Evolutionary conservation across 345 rosid genomes (phyloP).

Genomic region (Linum usitatissimum): DNA sequence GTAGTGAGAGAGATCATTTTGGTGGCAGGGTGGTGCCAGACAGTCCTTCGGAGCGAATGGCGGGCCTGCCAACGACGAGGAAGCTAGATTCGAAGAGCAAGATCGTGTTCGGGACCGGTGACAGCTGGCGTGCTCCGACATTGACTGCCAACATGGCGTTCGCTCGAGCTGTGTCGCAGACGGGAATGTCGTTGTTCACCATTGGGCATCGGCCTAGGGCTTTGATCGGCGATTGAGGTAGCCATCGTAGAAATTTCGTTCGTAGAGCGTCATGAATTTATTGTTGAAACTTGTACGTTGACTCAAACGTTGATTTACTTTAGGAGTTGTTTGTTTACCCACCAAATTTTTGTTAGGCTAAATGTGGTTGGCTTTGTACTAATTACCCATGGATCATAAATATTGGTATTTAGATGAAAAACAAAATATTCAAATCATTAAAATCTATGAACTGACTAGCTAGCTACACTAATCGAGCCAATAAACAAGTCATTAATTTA

Average conservation of each 20-base stretch:
- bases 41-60: slow-evolving; percentile 68
- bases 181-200: slow-evolving; percentile 71
- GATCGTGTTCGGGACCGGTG: slow-evolving; percentile 81
- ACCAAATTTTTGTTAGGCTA: background rate
- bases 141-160: slow-evolving; percentile 86
- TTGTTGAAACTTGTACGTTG: too few species aligned
- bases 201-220: slow-evolving; percentile 78
- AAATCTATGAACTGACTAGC: too few species aligned
- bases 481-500: too few species aligned
- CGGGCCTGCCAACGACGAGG: slow-evolving; percentile 68
- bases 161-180: slow-evolving; percentile 83
- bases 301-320: background rate
- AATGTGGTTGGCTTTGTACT: background rate
- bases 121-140: slow-evolving; percentile 65
- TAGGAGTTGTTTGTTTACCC: background rate
- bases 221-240: slow-evolving; percentile 52
- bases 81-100: slow-evolving; percentile 81
- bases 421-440: too few species aligned
- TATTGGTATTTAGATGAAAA: too few species aligned
- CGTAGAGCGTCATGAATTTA: too few species aligned
- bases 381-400: background rate
- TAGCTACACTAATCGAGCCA: too few species aligned
- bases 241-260: too few species aligned
- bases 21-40: slow-evolving; percentile 54
- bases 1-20: too few species aligned